Evolutionary conservation across 768 basidiomycete genomes (phyloP).

Genomic region (Mycena belliarum): DNA sequence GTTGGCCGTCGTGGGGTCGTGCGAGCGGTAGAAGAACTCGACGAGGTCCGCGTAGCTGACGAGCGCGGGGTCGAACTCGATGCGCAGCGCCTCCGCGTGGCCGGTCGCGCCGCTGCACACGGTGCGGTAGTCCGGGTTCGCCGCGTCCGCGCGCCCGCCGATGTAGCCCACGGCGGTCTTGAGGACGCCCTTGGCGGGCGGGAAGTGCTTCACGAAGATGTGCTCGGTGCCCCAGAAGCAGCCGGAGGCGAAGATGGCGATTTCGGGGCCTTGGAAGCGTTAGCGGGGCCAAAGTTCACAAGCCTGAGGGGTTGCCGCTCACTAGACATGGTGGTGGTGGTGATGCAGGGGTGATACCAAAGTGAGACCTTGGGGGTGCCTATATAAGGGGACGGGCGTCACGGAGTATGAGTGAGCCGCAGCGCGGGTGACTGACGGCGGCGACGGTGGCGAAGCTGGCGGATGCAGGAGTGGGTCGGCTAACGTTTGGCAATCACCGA

Average conservation of each 20-base stretch:
- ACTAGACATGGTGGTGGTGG: too few species aligned
- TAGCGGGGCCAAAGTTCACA: too few species aligned
- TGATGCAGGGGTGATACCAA: too few species aligned
- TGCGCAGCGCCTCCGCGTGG: slow-evolving; percentile 79
- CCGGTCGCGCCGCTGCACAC: slow-evolving; percentile 83
- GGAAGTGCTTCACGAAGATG: slow-evolving; percentile 80
- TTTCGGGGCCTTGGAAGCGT: too few species aligned
- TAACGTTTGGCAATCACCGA: too few species aligned
- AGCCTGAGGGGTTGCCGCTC: too few species aligned
- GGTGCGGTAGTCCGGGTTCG: slow-evolving; percentile 64
- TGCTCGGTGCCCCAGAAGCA: slow-evolving; percentile 91
- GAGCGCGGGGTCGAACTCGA: not conserved
- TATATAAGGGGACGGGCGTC: too few species aligned
- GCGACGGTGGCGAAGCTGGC: too few species aligned
- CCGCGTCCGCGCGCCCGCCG: slow-evolving; percentile 58
- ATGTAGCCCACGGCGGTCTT: slow-evolving; percentile 81
- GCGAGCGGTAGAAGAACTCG: slow-evolving; percentile 87
- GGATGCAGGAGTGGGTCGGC: too few species aligned
- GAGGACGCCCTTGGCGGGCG: slow-evolving; percentile 72
- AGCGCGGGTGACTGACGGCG: too few species aligned
- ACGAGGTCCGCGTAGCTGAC: not conserved
- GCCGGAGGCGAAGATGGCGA: slow-evolving; percentile 32
- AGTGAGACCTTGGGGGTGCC: too few species aligned
- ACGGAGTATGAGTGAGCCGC: too few species aligned
- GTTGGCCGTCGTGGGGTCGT: slow-evolving; percentile 87